phyloP scores from a whole-genome alignment of 495 filamentous ascomycete genomes.

The Penicillium atrosanguineum region DNA sequence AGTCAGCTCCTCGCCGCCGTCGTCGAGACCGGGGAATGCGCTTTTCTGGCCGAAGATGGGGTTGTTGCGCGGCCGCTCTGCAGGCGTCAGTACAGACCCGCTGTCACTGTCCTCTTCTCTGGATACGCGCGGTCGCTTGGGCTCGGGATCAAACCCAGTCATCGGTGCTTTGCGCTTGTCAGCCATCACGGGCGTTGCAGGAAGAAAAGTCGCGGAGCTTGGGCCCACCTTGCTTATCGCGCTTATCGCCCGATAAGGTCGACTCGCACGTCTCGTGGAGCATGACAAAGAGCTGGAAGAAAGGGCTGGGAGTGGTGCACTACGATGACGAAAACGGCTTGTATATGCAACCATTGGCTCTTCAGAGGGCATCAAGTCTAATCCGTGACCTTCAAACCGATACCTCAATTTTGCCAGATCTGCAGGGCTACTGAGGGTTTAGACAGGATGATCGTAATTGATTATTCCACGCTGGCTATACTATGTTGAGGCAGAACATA shows the following conservation, averaged over 20 bases:
- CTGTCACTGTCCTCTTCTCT: slow-evolving; percentile 26
- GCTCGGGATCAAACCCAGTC: slow-evolving; percentile 11
- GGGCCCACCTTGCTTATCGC: not conserved
- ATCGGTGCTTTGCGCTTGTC: slow-evolving; percentile 35
- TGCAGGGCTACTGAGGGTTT: no score
- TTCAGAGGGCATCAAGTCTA: no score
- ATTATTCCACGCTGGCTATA: no score
- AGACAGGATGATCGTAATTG: no score
- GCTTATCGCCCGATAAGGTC: not conserved
- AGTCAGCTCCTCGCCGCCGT: slow-evolving; percentile 47
- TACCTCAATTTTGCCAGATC: no score
- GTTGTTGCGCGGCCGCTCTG: slow-evolving; percentile 53
- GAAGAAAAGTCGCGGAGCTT: slow-evolving; percentile 14
- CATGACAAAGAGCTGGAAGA: not conserved
- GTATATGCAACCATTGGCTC: no score
- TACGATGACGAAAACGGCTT: not conserved
- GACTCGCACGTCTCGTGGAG: not conserved
- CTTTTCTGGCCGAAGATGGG: slow-evolving; percentile 71
- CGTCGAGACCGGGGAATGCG: slow-evolving; percentile 74
- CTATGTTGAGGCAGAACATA: no score
- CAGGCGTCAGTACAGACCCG: slow-evolving; percentile 9
- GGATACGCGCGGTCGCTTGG: slow-evolving; percentile 32
- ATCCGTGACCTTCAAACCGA: no score
- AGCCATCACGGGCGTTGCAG: slow-evolving; percentile 24
- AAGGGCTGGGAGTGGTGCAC: not conserved